Conservation (phyloP, 768 basidiomycete species). For the Pleurotus tuber-regium region DNA sequence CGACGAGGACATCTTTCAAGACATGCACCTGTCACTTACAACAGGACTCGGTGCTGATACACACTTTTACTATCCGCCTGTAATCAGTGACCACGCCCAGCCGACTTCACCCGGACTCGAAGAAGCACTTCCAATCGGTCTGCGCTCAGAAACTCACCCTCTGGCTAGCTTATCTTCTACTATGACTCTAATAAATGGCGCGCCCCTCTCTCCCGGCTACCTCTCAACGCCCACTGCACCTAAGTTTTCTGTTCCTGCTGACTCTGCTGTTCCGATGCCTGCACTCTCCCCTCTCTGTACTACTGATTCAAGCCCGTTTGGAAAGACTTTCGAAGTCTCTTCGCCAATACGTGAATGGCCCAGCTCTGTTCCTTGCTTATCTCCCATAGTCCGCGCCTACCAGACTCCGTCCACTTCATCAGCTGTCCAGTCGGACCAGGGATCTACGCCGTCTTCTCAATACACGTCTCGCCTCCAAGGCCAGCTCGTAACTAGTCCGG, state of each 20-base stretch:
- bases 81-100: neutral
- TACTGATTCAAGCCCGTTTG: constrained; percentile 3
- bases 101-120: neutral
- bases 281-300: neutral
- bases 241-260: neutral
- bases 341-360: neutral
- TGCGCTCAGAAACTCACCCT: constrained; percentile 2
- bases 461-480: neutral
- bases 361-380: neutral
- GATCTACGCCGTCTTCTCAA: neutral
- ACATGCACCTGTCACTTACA: neutral
- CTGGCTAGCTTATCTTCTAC: neutral
- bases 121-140: neutral
- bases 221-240: neutral
- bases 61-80: constrained; percentile 7
- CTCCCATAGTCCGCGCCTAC: constrained; percentile 1
- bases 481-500: no score
- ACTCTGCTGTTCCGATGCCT: neutral
- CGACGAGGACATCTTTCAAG: constrained; percentile 6
- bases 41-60: neutral
- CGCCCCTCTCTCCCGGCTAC: neutral
- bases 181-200: constrained; percentile 5
- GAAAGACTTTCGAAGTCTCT: neutral
- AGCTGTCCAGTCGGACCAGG: neutral
- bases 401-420: neutral